phyloP scores from a whole-genome alignment of 2,329 filamentous ascomycete species.

The Ophiocordyceps polyrhachis-furcata region DNA sequence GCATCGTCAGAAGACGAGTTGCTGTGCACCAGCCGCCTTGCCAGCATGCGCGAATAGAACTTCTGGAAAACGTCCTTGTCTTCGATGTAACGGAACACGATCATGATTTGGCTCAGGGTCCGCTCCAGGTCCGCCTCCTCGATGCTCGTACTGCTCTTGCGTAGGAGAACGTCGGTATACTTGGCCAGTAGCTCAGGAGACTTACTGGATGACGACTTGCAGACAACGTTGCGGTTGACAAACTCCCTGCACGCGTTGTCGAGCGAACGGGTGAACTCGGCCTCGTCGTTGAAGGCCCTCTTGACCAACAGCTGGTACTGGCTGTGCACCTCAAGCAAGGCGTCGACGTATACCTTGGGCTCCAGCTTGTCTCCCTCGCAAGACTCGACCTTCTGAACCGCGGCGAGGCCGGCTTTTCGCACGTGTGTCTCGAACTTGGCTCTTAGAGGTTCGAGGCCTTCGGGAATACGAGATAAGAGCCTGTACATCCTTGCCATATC shows the following conservation, averaged over 20 bases:
- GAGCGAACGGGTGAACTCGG: slow-evolving; percentile 86
- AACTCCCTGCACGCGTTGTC: slow-evolving; percentile 97
- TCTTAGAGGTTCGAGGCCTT: slow-evolving; percentile 77
- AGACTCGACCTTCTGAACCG: slow-evolving; percentile 77
- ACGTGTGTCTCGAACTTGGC: slow-evolving; percentile 84
- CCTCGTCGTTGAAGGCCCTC: slow-evolving; percentile 82
- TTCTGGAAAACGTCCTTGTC: slow-evolving; percentile 99
- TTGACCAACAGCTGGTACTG: slow-evolving; percentile 86
- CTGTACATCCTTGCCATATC: slow-evolving; percentile 96
- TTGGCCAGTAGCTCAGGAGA: slow-evolving; percentile 90
- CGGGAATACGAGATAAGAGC: slow-evolving; percentile 71
- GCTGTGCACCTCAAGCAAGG: slow-evolving; percentile 81
- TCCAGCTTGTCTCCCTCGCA: slow-evolving; percentile 78
- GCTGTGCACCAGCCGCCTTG: slow-evolving; percentile 82
- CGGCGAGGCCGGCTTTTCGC: slow-evolving; percentile 68
- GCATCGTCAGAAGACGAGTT: slow-evolving; percentile 94
- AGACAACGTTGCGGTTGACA: slow-evolving; percentile 93
- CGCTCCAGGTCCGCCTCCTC: slow-evolving; percentile 90
- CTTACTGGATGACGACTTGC: slow-evolving; percentile 81
- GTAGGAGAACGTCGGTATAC: slow-evolving; percentile 81
- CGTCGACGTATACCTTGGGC: slow-evolving; percentile 92
- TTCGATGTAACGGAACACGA: slow-evolving; percentile 98
- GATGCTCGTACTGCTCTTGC: slow-evolving; percentile 81
- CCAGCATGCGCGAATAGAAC: slow-evolving; percentile 94
- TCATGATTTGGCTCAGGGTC: slow-evolving; percentile 86